Base-by-base conservation (phyloP, 1,139 yeast species). In the Kurtzmaniella quercitrusa region DNA sequence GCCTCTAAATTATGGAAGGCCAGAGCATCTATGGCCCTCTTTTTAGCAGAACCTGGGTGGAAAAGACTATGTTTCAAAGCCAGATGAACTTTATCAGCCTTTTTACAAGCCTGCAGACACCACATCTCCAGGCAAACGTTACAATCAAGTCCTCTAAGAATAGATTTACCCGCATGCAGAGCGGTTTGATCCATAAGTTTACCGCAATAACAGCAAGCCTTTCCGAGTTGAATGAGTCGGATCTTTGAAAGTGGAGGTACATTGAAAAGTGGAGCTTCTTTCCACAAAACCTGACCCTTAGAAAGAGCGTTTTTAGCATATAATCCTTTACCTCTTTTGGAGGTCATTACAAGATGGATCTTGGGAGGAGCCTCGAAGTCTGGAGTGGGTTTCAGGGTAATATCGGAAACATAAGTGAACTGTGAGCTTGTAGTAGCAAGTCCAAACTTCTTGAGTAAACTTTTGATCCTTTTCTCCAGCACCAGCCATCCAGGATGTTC, bases 191-290 rank as follows among this genome's bases (percentile, higher is more conserved):
- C 72, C 38, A 85, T 64, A 3, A 84, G 71, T 38, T 76, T 74
- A 1, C 95, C 91, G 66, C 98, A 91, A 54, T 77, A 76, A 1
- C 91, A 73, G 59, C 98, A 91, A 3, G 91, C 88, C 52, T 79
- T 79, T 0, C 94, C 91, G 16, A 66, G 59, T 41, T 77, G 74
- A 49, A 87, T 78, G 45, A 88, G 65, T 39, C 78, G 74, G 28
- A 80, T 61, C 48, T 84, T 77, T 15, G 86, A 93, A 52, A 87
- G 70, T 1, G 88, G 86, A 0, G 95, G 91, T 0, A 87, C 66
- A 33, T 79, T 73, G 42, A 87, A 78, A 41, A 85, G 65, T 1
- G 95, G 91, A 1, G 59, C 51, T 50, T 81, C 84, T 37, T 71
- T 67, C 82, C 88, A 83, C 4, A 87, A 56, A 37, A 75, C 47